Conservation (phyloP, 345 rosid species). For the Murraya paniculata region DNA sequence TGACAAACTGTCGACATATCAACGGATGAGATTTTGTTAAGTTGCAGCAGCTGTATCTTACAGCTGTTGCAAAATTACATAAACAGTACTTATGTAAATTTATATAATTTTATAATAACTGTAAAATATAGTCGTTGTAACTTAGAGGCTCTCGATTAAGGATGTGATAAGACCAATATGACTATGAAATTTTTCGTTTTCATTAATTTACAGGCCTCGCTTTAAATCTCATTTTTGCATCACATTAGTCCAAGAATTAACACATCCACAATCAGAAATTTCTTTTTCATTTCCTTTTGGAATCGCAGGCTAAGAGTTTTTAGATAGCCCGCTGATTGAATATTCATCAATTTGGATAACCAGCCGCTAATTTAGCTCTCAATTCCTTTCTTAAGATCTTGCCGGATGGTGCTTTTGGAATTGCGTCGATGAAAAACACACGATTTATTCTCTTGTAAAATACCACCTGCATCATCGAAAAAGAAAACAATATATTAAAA, state of each 20-base stretch:
- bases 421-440: conserved; percentile 53
- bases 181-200: not conserved
- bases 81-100: too few relatives aligned
- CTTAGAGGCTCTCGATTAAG: too few relatives aligned
- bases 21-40: not conserved
- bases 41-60: too few relatives aligned
- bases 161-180: not conserved
- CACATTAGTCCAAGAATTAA: not conserved
- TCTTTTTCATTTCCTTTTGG: not conserved
- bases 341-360: conserved; percentile 9
- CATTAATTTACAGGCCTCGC: not conserved
- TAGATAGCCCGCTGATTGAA: not conserved
- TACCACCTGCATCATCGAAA: conserved; percentile 44
- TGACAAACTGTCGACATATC: not conserved
- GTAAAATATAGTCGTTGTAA: too few relatives aligned
- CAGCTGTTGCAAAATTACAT: too few relatives aligned
- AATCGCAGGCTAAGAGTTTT: not conserved
- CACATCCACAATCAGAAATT: not conserved
- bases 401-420: conserved; percentile 81
- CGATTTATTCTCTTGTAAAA: conserved; percentile 58
- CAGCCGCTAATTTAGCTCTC: conserved; percentile 44
- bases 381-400: conserved; percentile 71
- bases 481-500: not conserved
- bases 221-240: not conserved
- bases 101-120: too few relatives aligned